Evolutionary conservation across 495 filamentous ascomycete genomes (phyloP).

Genomic region (Neurospora pannonica): DNA sequence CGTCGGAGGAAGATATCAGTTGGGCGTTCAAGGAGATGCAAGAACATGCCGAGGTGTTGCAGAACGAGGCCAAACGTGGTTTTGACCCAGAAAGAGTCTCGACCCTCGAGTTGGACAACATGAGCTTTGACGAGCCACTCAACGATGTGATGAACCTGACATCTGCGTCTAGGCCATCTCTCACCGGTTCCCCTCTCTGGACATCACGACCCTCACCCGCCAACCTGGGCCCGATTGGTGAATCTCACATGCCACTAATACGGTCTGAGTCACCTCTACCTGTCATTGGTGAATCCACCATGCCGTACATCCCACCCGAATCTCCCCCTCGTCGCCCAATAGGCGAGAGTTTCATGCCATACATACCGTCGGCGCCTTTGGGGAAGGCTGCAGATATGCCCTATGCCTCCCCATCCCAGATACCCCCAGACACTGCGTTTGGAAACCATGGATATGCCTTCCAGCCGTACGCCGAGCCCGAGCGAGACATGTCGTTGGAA

Average conservation of each 20-base stretch:
- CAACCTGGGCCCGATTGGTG: constrained; percentile 24
- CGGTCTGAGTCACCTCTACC: constrained; percentile 29
- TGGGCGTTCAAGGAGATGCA: constrained; percentile 46
- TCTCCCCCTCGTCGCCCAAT: constrained; percentile 22
- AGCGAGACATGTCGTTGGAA: constrained; percentile 33
- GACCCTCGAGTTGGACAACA: constrained; percentile 32
- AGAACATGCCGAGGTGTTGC: constrained; percentile 31
- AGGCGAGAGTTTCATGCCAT: constrained; percentile 28
- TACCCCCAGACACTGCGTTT: constrained; percentile 24
- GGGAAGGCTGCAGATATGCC: constrained; percentile 25
- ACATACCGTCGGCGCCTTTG: constrained; percentile 25
- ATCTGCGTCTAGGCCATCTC: constrained; percentile 21
- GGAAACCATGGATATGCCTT: constrained; percentile 21
- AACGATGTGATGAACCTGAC: constrained; percentile 34
- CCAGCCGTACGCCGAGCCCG: constrained; percentile 20
- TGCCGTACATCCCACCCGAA: constrained; percentile 18
- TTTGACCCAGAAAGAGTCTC: constrained; percentile 14
- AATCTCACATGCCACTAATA: constrained; percentile 29
- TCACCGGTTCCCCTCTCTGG: constrained; percentile 21
- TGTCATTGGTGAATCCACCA: constrained; percentile 23
- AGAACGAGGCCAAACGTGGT: not conserved
- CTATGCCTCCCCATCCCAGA: constrained; percentile 17
- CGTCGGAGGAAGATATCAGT: constrained; percentile 36
- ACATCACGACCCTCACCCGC: constrained; percentile 10
- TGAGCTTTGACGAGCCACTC: constrained; percentile 34